phyloP scores from a whole-genome alignment of 306 rosid genomes.

The Lathyrus aphaca region DNA sequence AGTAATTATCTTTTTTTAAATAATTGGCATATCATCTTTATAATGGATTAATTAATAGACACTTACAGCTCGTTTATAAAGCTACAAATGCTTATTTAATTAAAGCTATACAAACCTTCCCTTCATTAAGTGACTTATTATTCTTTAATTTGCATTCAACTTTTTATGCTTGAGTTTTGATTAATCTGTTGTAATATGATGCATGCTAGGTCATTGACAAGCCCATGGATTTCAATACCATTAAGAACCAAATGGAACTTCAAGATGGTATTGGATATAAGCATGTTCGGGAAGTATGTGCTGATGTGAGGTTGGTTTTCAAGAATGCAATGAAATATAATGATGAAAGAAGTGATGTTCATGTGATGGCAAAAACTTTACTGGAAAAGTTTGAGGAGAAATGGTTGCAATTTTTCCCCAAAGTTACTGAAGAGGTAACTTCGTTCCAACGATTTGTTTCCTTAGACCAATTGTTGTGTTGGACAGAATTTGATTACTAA shows the following conservation, averaged over 20 bases:
- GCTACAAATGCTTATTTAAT: too few relatives aligned
- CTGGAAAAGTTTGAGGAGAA: slow-evolving; percentile 86
- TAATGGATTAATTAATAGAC: too few relatives aligned
- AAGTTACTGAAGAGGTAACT: slow-evolving; percentile 83
- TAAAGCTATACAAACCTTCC: neutral
- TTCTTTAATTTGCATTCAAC: slow-evolving; percentile 28
- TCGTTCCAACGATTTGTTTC: slow-evolving; percentile 21
- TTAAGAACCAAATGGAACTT: slow-evolving; percentile 89
- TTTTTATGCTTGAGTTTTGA: slow-evolving; percentile 30
- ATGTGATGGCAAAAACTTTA: slow-evolving; percentile 89
- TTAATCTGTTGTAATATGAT: slow-evolving; percentile 38
- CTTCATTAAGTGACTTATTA: slow-evolving; percentile 11
- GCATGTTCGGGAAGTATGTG: slow-evolving; percentile 74
- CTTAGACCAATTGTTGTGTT: slow-evolving; percentile 7
- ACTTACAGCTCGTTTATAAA: too few relatives aligned
- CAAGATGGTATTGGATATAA: slow-evolving; percentile 88
- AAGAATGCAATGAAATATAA: slow-evolving; percentile 91
- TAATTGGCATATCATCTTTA: too few relatives aligned
- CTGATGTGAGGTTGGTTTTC: slow-evolving; percentile 83
- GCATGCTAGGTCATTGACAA: slow-evolving; percentile 80
- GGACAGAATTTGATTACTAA: slow-evolving; percentile 22
- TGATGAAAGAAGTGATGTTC: slow-evolving; percentile 85
- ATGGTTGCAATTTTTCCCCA: slow-evolving; percentile 88
- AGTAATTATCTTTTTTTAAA: too few relatives aligned
- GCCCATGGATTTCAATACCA: slow-evolving; percentile 94